Conservation (phyloP, 768 basidiomycete species). For the Kwoniella newhampshirensis region DNA sequence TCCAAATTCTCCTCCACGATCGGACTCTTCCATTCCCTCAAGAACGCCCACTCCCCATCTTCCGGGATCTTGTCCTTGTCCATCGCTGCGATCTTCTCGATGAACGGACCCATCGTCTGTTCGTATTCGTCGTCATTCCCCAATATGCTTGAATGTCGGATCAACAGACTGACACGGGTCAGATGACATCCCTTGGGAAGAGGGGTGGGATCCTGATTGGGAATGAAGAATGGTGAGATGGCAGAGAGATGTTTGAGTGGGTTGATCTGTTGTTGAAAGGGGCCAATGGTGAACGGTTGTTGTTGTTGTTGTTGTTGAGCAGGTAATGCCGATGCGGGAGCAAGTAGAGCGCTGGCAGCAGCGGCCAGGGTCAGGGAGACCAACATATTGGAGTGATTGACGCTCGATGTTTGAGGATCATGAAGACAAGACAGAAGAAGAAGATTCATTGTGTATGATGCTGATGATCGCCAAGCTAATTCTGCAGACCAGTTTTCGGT, state of each 20-base stretch:
- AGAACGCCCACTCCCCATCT: constrained; percentile 46
- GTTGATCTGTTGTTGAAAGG: constrained; percentile 21
- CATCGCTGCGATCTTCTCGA: constrained; percentile 45
- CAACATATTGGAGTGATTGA: background rate
- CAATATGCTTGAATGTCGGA: constrained; percentile 53
- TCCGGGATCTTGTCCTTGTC: constrained; percentile 19
- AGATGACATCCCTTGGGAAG: constrained; percentile 51
- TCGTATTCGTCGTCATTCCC: constrained; percentile 56
- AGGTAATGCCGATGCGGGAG: constrained; percentile 1
- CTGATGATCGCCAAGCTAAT: too few species aligned
- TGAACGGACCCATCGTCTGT: constrained; percentile 54
- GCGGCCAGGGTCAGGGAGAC: background rate
- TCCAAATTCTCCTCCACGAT: constrained; percentile 54
- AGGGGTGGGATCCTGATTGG: constrained; percentile 38
- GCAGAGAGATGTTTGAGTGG: constrained; percentile 52
- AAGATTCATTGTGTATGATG: background rate
- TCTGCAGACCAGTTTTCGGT: too few species aligned
- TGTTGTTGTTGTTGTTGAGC: constrained; percentile 16
- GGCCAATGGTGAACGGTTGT: background rate
- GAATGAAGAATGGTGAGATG: constrained; percentile 53
- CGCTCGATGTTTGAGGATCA: too few species aligned
- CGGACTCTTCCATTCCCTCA: constrained; percentile 49
- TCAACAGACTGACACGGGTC: constrained; percentile 49
- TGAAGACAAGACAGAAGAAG: background rate
- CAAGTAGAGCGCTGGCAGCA: background rate